Evolutionary conservation across 2,329 filamentous ascomycete genomes (phyloP).

Genomic region (Periconia macrospinosa): DNA sequence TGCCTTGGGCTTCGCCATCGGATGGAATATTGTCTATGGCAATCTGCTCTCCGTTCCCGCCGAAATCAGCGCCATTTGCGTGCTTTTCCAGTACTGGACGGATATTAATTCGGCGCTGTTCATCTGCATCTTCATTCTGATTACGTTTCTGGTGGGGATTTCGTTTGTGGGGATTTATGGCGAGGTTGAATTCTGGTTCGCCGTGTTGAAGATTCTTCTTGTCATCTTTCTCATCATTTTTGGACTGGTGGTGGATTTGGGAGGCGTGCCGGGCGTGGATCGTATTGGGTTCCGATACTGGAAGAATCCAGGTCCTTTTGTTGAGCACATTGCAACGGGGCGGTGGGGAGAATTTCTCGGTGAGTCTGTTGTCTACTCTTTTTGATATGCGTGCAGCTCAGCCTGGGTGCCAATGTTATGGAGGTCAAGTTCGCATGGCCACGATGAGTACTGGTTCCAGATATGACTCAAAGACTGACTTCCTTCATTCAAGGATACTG

Average conservation of each 20-base stretch:
- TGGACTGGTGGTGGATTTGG: slow-evolving; percentile 31
- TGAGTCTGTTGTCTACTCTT: not conserved
- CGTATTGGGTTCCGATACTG: slow-evolving; percentile 66
- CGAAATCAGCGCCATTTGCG: slow-evolving; percentile 30
- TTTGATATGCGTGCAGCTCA: not conserved
- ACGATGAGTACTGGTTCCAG: too few species aligned
- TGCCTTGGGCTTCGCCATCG: slow-evolving; percentile 43
- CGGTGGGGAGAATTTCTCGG: slow-evolving; percentile 61
- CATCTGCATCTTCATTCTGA: slow-evolving; percentile 35
- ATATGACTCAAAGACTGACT: not conserved
- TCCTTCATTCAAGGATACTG: slow-evolving; percentile 49
- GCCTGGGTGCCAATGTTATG: too few species aligned
- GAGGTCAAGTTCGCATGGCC: too few species aligned
- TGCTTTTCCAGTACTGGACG: slow-evolving; percentile 31
- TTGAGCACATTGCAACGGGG: slow-evolving; percentile 51
- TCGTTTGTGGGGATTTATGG: slow-evolving; percentile 33
- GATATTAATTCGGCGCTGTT: slow-evolving; percentile 37
- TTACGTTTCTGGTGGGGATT: slow-evolving; percentile 37
- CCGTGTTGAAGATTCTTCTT: slow-evolving; percentile 48
- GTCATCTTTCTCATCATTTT: slow-evolving; percentile 32
- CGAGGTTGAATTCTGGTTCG: slow-evolving; percentile 54
- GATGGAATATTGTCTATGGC: slow-evolving; percentile 62
- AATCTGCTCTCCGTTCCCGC: slow-evolving; percentile 52
- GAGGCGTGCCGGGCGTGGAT: slow-evolving; percentile 29
- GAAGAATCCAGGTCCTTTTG: slow-evolving; percentile 62